A percentile compares a stretch with the other conserved stretches of the same genome.
These are phyloP conservation scores for Umbelopsis isabellina DNA, from an alignment of 192 early-diverging fungal genomes.

Conservation along the genomic window DNA sequence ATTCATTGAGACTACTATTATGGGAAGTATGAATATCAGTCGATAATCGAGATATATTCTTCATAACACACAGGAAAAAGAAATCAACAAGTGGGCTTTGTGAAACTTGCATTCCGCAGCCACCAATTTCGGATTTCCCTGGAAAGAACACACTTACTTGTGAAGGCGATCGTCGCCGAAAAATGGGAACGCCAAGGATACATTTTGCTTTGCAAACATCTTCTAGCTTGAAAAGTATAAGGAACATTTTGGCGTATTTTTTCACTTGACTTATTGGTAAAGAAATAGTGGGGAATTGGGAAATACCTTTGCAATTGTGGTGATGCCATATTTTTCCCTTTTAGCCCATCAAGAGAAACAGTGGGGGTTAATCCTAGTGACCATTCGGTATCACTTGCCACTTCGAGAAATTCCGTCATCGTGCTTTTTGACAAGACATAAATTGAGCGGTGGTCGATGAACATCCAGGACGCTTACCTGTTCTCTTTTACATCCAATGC, in stretches of 20 bases:
- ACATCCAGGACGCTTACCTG: background rate
- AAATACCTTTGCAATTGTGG: too few relatives aligned
- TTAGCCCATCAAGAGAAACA: background rate
- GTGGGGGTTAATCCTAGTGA: background rate
- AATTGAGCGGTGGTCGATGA: background rate
- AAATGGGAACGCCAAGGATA: too few relatives aligned
- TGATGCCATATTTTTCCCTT: too few relatives aligned
- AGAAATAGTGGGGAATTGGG: too few relatives aligned
- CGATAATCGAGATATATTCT: background rate
- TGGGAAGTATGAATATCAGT: background rate
- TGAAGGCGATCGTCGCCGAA: too few relatives aligned
- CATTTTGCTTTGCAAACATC: too few relatives aligned
- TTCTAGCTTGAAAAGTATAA: too few relatives aligned
- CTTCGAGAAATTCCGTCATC: conserved; percentile 19
- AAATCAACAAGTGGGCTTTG: background rate
- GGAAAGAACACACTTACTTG: background rate
- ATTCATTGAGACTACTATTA: background rate
- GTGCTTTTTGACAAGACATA: background rate
- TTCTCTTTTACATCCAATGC: background rate
- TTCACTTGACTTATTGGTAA: too few relatives aligned
- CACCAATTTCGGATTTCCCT: background rate
- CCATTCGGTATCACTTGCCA: conserved; percentile 15
- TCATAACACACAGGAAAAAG: background rate
- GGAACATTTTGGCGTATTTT: too few relatives aligned
- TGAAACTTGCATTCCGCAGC: conserved; percentile 9